Evolutionary conservation across 805 yeast genomes (phyloP).

Genomic region (Scheffersomyces coipomensis): DNA sequence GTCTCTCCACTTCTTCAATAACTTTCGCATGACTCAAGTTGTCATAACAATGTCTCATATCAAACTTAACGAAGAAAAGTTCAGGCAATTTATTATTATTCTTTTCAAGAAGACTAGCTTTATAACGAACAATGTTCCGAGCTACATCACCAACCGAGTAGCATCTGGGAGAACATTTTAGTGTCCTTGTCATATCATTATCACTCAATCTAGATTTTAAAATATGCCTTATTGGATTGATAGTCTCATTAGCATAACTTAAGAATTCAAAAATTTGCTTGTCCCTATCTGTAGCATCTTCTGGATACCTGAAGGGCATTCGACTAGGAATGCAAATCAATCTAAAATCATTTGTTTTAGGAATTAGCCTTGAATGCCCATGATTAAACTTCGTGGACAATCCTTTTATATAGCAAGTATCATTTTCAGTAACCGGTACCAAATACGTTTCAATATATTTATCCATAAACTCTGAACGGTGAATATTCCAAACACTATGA

Average conservation of each 20-base stretch:
- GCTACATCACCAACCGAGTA: conserved; percentile 49
- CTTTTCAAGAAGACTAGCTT: conserved; percentile 10
- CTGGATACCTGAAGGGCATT: not conserved
- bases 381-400: conserved; percentile 10
- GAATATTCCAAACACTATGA: conserved; percentile 54
- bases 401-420: not conserved
- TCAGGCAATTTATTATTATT: conserved; percentile 23
- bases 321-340: conserved; percentile 53
- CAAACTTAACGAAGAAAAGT: conserved; percentile 65
- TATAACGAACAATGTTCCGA: conserved; percentile 34
- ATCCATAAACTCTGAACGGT: conserved; percentile 41
- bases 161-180: conserved; percentile 23
- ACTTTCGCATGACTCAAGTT: conserved; percentile 53
- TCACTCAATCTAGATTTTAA: conserved; percentile 7
- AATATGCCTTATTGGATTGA: conserved; percentile 42
- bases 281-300: conserved; percentile 13
- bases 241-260: conserved; percentile 29
- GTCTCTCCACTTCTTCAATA: conserved; percentile 25
- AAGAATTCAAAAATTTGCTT: conserved; percentile 28
- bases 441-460: conserved; percentile 43
- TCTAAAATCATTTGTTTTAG: conserved; percentile 61
- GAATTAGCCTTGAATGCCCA: conserved; percentile 52
- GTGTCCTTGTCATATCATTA: conserved; percentile 2
- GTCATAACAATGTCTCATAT: conserved; percentile 76
- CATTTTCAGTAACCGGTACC: conserved; percentile 1